Evolutionary conservation across 2,329 filamentous ascomycete genomes (phyloP).

Genomic region (Xylaria sp.): DNA sequence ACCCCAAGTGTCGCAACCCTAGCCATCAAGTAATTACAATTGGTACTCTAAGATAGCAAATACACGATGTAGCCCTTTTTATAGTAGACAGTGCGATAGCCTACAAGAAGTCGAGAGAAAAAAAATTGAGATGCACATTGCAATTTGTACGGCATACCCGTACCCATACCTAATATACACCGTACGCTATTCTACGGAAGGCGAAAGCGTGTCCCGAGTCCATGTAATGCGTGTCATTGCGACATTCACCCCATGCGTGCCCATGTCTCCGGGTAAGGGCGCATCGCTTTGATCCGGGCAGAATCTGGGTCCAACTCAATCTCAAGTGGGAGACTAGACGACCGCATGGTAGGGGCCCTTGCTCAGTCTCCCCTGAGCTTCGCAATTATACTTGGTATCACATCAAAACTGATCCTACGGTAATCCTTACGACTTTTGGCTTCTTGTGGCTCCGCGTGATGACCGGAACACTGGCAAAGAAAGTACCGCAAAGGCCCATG

Average conservation of each 20-base stretch:
- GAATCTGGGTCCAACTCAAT: slow-evolving; percentile 17
- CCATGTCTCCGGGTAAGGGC: slow-evolving; percentile 13
- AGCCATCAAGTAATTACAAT: background rate
- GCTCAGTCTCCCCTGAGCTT: slow-evolving; percentile 25
- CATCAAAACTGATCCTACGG: slow-evolving; percentile 32
- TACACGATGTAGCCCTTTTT: background rate
- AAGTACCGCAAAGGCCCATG: slow-evolving; percentile 24
- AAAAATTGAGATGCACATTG: slow-evolving; percentile 6
- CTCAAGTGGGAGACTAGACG: slow-evolving; percentile 9
- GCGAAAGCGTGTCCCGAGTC: slow-evolving; percentile 21
- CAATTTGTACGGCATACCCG: background rate
- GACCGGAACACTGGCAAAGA: slow-evolving; percentile 4
- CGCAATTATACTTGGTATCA: slow-evolving; percentile 21
- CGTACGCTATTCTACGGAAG: slow-evolving; percentile 11
- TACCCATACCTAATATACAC: background rate
- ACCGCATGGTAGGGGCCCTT: slow-evolving; percentile 22
- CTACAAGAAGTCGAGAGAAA: background rate
- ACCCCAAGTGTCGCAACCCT: background rate
- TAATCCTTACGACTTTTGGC: slow-evolving; percentile 30
- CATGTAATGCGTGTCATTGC: slow-evolving; percentile 23
- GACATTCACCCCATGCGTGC: slow-evolving; percentile 9
- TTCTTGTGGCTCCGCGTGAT: slow-evolving; percentile 27
- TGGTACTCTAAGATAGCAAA: background rate
- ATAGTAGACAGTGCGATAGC: slow-evolving; percentile 9
- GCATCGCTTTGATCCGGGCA: slow-evolving; percentile 13